Conservation (phyloP, 805 yeast species). For the Hanseniaspora meyeri region DNA sequence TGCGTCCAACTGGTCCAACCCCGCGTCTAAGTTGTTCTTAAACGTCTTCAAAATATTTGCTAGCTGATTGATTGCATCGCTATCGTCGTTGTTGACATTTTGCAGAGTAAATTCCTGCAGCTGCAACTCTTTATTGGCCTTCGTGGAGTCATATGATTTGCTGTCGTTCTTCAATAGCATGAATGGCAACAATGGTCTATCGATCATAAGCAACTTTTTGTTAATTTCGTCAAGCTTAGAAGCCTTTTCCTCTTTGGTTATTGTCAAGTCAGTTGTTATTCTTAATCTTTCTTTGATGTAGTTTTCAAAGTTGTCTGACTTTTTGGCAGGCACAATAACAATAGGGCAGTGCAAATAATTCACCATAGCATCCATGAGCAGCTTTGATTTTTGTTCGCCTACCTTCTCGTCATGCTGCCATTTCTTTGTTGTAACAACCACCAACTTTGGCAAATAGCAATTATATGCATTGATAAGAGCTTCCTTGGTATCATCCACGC, state of each 20-base stretch:
- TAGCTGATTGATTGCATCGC: constrained; percentile 15
- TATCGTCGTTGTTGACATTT: constrained; percentile 1
- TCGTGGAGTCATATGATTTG: not conserved
- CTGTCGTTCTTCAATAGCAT: not conserved
- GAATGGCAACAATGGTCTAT: not conserved
- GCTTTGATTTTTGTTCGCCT: constrained; percentile 21
- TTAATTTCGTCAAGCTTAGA: not conserved
- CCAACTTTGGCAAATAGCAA: constrained; percentile 26
- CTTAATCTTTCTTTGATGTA: constrained; percentile 3
- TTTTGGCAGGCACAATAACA: constrained; percentile 22
- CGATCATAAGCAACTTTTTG: not conserved
- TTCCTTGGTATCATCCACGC: constrained; percentile 22
- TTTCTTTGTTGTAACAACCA: constrained; percentile 19
- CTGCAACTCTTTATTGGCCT: not conserved
- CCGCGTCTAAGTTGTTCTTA: constrained; percentile 16
- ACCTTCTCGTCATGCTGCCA: constrained; percentile 21
- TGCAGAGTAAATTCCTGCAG: not conserved
- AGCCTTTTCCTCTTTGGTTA: constrained; percentile 15
- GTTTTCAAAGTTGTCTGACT: constrained; percentile 23
- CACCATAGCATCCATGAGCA: constrained; percentile 21
- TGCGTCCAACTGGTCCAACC: constrained; percentile 14
- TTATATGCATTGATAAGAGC: constrained; percentile 24
- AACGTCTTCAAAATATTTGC: constrained; percentile 18
- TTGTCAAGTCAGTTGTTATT: constrained; percentile 8
- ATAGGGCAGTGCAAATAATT: constrained; percentile 24